phyloP scores from a whole-genome alignment of 805 yeast genomes.

The Starmerella riodocensis region DNA sequence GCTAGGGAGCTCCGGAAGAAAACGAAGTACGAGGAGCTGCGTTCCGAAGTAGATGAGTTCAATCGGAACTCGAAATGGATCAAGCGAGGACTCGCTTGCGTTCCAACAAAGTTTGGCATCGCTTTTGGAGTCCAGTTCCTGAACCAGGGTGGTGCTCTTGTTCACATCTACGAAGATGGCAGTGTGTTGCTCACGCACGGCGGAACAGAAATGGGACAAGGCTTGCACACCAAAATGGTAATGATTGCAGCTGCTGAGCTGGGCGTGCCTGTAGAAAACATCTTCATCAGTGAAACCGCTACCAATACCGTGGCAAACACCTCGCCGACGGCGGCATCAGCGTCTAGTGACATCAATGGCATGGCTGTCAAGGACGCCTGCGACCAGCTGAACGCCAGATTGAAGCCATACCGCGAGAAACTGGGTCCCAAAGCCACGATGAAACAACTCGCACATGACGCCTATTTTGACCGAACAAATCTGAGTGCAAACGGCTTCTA shows the following conservation, averaged over 20 bases:
- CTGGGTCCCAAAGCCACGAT: constrained; percentile 31
- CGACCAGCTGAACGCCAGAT: constrained; percentile 33
- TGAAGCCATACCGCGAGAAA: constrained; percentile 30
- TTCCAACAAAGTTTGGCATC: constrained; percentile 38
- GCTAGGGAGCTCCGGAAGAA: constrained; percentile 30
- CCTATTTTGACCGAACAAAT: constrained; percentile 36
- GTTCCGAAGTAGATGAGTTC: constrained; percentile 32
- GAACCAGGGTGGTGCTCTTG: constrained; percentile 38
- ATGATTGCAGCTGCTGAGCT: constrained; percentile 37
- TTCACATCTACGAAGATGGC: constrained; percentile 37
- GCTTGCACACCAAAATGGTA: constrained; percentile 37
- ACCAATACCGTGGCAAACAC: constrained; percentile 38
- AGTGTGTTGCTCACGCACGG: constrained; percentile 37
- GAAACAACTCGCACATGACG: constrained; percentile 32
- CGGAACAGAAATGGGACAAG: constrained; percentile 42
- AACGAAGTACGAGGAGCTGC: constrained; percentile 27
- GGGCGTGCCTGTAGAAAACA: constrained; percentile 31
- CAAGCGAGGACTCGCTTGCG: constrained; percentile 35
- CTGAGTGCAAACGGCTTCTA: constrained; percentile 38
- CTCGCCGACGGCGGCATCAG: constrained; percentile 39
- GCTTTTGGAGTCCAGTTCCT: constrained; percentile 35
- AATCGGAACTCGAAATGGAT: constrained; percentile 33
- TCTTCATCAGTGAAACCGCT: constrained; percentile 36
- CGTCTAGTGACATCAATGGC: constrained; percentile 38
- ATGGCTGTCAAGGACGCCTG: constrained; percentile 39